Evolutionary conservation across 306 rosid species (phyloP).

Genomic region (Hippophae rhamnoides): DNA sequence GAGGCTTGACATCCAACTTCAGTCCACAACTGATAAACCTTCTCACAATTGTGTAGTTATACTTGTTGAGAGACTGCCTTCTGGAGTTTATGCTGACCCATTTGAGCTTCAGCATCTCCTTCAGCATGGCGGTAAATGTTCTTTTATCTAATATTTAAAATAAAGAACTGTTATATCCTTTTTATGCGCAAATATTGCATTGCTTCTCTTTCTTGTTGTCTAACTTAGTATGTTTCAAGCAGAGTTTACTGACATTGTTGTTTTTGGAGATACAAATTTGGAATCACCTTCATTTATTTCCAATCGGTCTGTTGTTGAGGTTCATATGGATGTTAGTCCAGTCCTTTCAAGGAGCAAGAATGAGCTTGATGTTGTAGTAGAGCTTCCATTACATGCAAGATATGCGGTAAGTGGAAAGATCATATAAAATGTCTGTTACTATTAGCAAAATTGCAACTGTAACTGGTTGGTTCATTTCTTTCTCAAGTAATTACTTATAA

Average conservation of each 20-base stretch:
- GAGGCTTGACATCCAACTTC: constrained; percentile 24
- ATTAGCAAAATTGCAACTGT: too few relatives aligned
- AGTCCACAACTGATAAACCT: constrained; percentile 26
- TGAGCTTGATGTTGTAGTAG: constrained; percentile 26
- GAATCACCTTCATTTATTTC: constrained; percentile 80
- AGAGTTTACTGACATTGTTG: constrained; percentile 54
- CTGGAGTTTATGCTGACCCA: constrained; percentile 78
- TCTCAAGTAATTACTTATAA: too few relatives aligned
- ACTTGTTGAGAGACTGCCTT: constrained; percentile 59
- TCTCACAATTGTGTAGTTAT: constrained; percentile 41
- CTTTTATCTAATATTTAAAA: constrained; percentile 6
- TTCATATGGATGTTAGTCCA: constrained; percentile 46
- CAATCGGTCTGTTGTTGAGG: constrained; percentile 70
- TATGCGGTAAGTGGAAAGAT: constrained; percentile 48
- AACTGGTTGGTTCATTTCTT: too few relatives aligned
- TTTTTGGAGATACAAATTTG: constrained; percentile 81
- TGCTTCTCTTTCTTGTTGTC: constrained; percentile 6
- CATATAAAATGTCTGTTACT: too few relatives aligned
- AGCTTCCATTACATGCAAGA: constrained; percentile 76
- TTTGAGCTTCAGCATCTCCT: constrained; percentile 76
- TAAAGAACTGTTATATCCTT: not conserved
- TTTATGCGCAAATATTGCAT: constrained; percentile 1
- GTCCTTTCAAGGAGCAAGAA: constrained; percentile 19
- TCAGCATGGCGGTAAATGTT: constrained; percentile 53
- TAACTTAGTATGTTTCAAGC: constrained; percentile 16